These are phyloP conservation scores for Sporothrix sp. DNA, from an alignment of 2,329 filamentous ascomycete genomes.

Conservation along the genomic window DNA sequence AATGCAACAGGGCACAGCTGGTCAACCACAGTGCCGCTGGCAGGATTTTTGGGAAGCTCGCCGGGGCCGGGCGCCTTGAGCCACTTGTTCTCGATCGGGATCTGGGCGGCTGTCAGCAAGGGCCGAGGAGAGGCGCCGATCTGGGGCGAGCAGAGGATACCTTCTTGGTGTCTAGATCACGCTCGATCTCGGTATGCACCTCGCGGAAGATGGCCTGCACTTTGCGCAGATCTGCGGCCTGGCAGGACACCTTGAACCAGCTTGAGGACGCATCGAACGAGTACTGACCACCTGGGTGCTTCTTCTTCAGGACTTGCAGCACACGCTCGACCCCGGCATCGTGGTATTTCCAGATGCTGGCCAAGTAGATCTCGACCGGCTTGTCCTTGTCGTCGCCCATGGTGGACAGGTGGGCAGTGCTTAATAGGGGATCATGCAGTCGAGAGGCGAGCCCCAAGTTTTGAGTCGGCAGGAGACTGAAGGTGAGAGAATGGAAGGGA, in stretches of 20 bases:
- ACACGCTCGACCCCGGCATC: constrained; percentile 18
- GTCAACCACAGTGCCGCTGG: constrained; percentile 1
- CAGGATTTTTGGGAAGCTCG: neutral
- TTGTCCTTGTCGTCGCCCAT: neutral
- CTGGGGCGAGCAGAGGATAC: too few species aligned
- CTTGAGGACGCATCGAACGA: constrained; percentile 18
- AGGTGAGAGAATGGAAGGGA: too few species aligned
- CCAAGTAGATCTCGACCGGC: constrained; percentile 20
- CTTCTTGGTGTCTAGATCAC: neutral
- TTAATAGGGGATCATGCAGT: constrained; percentile 8
- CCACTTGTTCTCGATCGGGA: constrained; percentile 3
- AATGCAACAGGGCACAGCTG: constrained; percentile 14
- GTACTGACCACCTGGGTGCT: constrained; percentile 18
- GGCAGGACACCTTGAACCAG: constrained; percentile 22
- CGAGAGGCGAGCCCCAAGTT: too few species aligned
- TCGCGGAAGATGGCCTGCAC: constrained; percentile 16
- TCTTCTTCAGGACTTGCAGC: constrained; percentile 15
- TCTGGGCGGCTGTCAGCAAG: neutral
- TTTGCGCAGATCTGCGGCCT: neutral
- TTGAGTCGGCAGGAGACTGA: too few species aligned
- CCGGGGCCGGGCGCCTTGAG: neutral
- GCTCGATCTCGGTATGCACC: constrained; percentile 14
- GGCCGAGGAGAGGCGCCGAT: too few species aligned
- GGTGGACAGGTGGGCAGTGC: too few species aligned
- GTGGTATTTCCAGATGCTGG: constrained; percentile 22